These are phyloP conservation scores for Galerina marginata DNA, from an alignment of 768 basidiomycete species.

Conservation along the genomic window DNA sequence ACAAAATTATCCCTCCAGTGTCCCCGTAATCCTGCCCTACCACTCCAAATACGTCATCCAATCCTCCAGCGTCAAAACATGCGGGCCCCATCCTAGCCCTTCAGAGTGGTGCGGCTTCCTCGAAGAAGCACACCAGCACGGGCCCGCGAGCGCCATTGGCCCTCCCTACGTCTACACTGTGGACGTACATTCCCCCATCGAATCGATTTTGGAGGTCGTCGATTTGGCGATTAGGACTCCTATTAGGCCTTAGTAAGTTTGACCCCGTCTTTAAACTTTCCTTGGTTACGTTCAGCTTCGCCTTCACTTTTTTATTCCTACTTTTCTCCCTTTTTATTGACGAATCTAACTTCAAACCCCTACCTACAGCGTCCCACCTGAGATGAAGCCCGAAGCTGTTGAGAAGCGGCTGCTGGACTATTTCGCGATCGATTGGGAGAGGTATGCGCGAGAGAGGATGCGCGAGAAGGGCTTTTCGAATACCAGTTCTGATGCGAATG, in stretches of 20 bases:
- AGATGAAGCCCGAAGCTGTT: constrained; percentile 16
- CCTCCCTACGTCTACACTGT: constrained; percentile 17
- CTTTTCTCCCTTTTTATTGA: constrained; percentile 1
- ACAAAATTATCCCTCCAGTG: too few relatives aligned
- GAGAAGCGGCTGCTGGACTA: constrained; percentile 17
- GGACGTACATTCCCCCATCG: constrained; percentile 10
- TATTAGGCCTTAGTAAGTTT: constrained; percentile 13
- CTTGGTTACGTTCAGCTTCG: constrained; percentile 72
- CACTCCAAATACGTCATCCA: neutral
- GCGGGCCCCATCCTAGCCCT: constrained; percentile 8
- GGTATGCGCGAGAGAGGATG: constrained; percentile 9
- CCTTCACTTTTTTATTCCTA: neutral
- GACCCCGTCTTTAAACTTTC: constrained; percentile 52
- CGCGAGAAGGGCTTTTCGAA: neutral
- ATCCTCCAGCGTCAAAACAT: constrained; percentile 1
- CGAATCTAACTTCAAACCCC: neutral
- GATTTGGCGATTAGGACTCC: constrained; percentile 13
- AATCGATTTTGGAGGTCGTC: constrained; percentile 11
- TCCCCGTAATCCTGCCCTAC: constrained; percentile 18
- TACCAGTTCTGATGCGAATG: neutral
- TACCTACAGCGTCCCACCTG: constrained; percentile 6
- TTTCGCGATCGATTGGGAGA: constrained; percentile 18
- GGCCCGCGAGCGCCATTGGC: constrained; percentile 16
- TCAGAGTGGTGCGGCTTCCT: constrained; percentile 19
- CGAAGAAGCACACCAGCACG: constrained; percentile 16